Base-by-base conservation (phyloP, 768 basidiomycete species). In the Russula sp. region DNA sequence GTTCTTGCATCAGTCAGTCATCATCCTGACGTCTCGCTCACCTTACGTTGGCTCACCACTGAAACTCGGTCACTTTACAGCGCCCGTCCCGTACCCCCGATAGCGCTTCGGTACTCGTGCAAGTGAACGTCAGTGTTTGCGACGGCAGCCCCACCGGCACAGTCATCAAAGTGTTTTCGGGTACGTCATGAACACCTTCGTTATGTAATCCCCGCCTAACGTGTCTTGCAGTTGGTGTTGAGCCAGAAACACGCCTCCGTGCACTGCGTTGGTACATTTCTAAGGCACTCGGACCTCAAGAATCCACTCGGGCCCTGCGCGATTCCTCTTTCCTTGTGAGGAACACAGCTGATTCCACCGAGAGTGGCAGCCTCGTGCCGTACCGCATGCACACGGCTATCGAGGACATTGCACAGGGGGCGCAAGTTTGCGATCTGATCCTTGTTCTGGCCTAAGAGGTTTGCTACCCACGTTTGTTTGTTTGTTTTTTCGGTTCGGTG, bases 181-280 rank as follows among this genome's bases (percentile, higher is more conserved):
- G 64, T 65, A 26, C 7, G 59, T 55, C 4, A 49, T 38, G 28
- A 9, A 9, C 49, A 30, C 20, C 11, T 36, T 24, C 30, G 10
- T 28, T 10, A 18, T 20, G 10, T 46, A n/a, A 22, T 36, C 11
- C 6, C 5, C 10, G 22, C 38, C 49, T 52, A 20, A 57, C n/a
- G 11, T 40, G 20, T 8, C 24, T 20, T 42, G 9, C 38, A 65
- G 64, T 65, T 56, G 49, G 55, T 10, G 55, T 30, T 38, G 64
- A 65, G 28, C 59, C 54, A 8, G 64, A 57, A 57, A 65, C 64
- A 1, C 64, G 64, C 49, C 59, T 65, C 34, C 64, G 64, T 48
- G 64, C 64, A 1, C 38, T 65, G 49, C 53, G 64, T n/a, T 65
- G 64, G 64, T 61, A 65, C 48, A 65, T 65, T 32, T 65, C 64